Evolutionary conservation across 1,284 basidiomycete species (phyloP).

Genomic region (Boletus albobrunnescens): DNA sequence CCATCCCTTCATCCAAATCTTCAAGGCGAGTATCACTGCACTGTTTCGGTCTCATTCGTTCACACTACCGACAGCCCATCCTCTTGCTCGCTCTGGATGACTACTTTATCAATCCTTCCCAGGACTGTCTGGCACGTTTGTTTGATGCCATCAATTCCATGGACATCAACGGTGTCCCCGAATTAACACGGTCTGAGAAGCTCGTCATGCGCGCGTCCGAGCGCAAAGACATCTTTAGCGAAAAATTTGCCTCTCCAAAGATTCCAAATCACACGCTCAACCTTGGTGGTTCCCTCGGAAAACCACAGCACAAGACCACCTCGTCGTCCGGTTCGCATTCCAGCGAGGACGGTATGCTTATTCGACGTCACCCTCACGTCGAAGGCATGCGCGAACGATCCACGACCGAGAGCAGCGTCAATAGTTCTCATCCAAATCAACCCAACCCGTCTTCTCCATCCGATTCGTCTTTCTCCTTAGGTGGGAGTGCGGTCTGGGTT

Average conservation of each 20-base stretch:
- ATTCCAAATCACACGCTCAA: conserved; percentile 12
- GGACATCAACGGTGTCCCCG: conserved; percentile 78
- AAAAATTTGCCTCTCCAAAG: conserved; percentile 58
- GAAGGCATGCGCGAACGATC: conserved; percentile 36
- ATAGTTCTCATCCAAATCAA: conserved; percentile 28
- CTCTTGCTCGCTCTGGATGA: conserved; percentile 93
- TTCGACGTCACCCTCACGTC: conserved; percentile 34
- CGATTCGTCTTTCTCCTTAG: conserved; percentile 66
- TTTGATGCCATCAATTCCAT: conserved; percentile 93
- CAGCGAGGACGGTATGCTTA: conserved; percentile 60
- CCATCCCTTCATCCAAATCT: conserved; percentile 95
- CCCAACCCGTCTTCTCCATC: conserved; percentile 51
- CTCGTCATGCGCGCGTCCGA: conserved; percentile 87
- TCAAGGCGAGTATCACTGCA: conserved; percentile 66
- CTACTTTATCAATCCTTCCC: conserved; percentile 85
- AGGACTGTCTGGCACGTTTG: conserved; percentile 82
- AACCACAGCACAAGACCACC: conserved; percentile 45
- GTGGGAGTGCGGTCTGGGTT: conserved; percentile 76
- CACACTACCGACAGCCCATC: conserved; percentile 62
- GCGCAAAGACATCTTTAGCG: conserved; percentile 86
- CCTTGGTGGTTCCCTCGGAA: conserved; percentile 6
- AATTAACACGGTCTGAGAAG: conserved; percentile 77
- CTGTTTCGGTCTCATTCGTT: not conserved
- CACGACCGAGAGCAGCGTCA: conserved; percentile 40
- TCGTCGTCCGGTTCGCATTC: conserved; percentile 59